phyloP scores from a whole-genome alignment of 257 asterid species.

The Plantago elongata region DNA sequence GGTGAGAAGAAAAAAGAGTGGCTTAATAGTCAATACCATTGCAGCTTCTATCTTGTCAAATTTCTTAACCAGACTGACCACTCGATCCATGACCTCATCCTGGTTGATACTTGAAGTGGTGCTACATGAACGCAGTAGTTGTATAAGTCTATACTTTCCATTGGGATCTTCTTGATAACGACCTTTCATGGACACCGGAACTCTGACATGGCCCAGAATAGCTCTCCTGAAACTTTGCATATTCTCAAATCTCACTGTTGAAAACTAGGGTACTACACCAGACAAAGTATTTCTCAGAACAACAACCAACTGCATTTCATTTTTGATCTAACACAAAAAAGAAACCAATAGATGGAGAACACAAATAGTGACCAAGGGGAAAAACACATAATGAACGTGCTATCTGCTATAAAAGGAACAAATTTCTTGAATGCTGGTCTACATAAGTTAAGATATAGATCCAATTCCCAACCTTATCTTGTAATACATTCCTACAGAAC shows the following conservation, averaged over 20 bases:
- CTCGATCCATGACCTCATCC: constrained; percentile 48
- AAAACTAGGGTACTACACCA: neutral
- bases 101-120: constrained; percentile 22
- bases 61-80: constrained; percentile 58
- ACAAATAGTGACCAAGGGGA: too few relatives aligned
- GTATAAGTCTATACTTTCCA: constrained; percentile 22
- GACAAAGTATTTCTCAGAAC: neutral
- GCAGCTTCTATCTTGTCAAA: constrained; percentile 47
- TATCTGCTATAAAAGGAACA: too few relatives aligned
- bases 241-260: constrained; percentile 22
- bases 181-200: constrained; percentile 32
- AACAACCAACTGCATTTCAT: too few relatives aligned
- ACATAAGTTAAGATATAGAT: too few relatives aligned
- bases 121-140: constrained; percentile 33
- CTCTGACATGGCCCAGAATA: constrained; percentile 42
- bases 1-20: neutral
- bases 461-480: too few relatives aligned
- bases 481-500: too few relatives aligned
- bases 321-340: too few relatives aligned
- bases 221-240: constrained; percentile 34
- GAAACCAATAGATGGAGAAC: too few relatives aligned
- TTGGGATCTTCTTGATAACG: constrained; percentile 17
- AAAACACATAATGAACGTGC: too few relatives aligned
- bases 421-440: too few relatives aligned
- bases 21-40: constrained; percentile 41